Evolutionary conservation across 2,329 filamentous ascomycete species (phyloP).

Genomic region (Phialocephala subalpina): DNA sequence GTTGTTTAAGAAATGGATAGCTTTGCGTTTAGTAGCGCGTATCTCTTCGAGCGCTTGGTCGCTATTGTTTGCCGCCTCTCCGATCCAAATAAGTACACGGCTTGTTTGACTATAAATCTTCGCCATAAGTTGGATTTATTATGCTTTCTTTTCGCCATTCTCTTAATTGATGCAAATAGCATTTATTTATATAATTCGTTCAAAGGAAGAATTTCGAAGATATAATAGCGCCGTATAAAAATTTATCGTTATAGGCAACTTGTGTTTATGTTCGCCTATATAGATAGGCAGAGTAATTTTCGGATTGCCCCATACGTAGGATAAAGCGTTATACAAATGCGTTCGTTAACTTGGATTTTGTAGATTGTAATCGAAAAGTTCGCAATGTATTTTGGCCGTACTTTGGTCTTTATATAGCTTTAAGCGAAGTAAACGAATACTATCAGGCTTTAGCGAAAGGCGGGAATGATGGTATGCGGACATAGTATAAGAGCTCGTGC

Average conservation of each 20-base stretch:
- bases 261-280: conserved; percentile 17
- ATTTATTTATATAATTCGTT: neutral
- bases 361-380: conserved; percentile 14
- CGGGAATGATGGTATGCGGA: conserved; percentile 12
- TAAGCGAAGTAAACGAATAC: conserved; percentile 31
- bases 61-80: conserved; percentile 1
- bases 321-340: conserved; percentile 28
- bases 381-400: neutral
- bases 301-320: conserved; percentile 20
- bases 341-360: conserved; percentile 17
- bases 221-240: conserved; percentile 23
- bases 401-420: conserved; percentile 4
- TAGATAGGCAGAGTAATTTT: conserved; percentile 19
- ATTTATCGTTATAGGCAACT: conserved; percentile 20
- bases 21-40: neutral
- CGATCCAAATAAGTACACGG: conserved; percentile 24
- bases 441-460: conserved; percentile 10
- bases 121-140: conserved; percentile 22
- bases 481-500: neutral
- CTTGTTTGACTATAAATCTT: conserved; percentile 18
- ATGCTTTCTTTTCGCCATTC: conserved; percentile 16
- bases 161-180: no score
- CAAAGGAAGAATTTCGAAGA: conserved; percentile 26
- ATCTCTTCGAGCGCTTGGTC: neutral
- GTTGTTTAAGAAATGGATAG: neutral